Base-by-base conservation (phyloP, 2,329 filamentous ascomycete species). In the Ophioceras dolichostomum region DNA sequence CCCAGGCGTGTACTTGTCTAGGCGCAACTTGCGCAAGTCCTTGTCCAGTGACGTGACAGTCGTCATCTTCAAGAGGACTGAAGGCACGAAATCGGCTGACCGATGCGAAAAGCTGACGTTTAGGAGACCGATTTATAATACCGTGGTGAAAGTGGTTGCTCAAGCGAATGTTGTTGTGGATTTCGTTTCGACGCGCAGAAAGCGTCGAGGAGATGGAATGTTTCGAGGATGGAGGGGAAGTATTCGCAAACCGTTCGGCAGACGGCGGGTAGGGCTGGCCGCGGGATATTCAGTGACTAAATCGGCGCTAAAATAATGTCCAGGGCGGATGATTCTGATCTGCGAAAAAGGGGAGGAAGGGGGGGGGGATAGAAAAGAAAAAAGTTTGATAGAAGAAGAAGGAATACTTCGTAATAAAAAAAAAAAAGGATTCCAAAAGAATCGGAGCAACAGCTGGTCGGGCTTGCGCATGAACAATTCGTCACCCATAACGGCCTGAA, bases 31-130 rank as follows among this genome's bases (percentile, higher is more conserved):
- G 70, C 85, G 84, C 76, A 98, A 72, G 67, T 98, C 91, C 60
- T 89, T 89, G 62, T 96, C 91, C 43, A 98, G 68, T 45, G 86
- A 94, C 45, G 85, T 75, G 22, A 96, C 89, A 28, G 89, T 94
- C 49, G 89, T 88, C 89, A 96, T 96, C 44, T n/a, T n/a, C n/a
- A n/a, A n/a, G 19, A n/a, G n/a, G n/a, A n/a, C n/a, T n/a, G n/a
- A n/a, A n/a, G n/a, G n/a, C n/a, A n/a, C n/a, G n/a, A n/a, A n/a
- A n/a, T n/a, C n/a, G n/a, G n/a, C n/a, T n/a, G n/a, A n/a, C n/a
- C n/a, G n/a, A n/a, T n/a, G n/a, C n/a, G n/a, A n/a, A n/a, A 10
- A 18, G n/a, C n/a, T 18, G 4, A 18, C 13, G 14, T 32, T 10
- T 32, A 18, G 14, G 30, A 18, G 14, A 2, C 12, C 17, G 10